Evolutionary conservation across 2,329 filamentous ascomycete species (phyloP).

Genomic region (Fusarium pseudoanthophilum): DNA sequence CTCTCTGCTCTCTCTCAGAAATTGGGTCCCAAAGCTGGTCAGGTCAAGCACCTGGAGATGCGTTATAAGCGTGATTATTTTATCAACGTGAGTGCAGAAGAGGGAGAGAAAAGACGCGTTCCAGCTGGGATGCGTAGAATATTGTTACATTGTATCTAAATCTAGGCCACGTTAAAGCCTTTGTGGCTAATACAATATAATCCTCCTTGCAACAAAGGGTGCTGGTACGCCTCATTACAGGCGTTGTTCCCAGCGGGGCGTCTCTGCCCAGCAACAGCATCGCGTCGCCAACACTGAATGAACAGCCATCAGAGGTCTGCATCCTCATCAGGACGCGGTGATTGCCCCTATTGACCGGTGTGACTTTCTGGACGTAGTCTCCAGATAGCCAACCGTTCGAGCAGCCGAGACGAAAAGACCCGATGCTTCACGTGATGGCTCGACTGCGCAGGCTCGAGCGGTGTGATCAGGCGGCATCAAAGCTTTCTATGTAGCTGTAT

Average conservation of each 20-base stretch:
- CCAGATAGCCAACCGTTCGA: neutral
- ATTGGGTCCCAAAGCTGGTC: neutral
- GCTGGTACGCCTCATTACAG: neutral
- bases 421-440: neutral
- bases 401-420: neutral
- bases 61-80: neutral
- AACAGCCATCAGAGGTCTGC: fast-evolving
- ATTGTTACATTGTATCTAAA: no score
- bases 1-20: neutral
- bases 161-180: neutral
- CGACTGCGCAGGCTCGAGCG: no score
- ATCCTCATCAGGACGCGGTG: neutral
- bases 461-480: neutral
- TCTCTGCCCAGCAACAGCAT: neutral
- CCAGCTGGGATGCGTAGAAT: no score
- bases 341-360: neutral
- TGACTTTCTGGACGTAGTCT: neutral
- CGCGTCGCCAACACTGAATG: neutral
- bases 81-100: no score
- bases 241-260: neutral
- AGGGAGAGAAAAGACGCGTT: no score
- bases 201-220: neutral
- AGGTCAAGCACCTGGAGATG: neutral
- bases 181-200: neutral
- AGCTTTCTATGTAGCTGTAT: fast-evolving